These are phyloP conservation scores for Phytophthora foliorum DNA, from an alignment of 352 stramenopile species.

Conservation along the genomic window DNA sequence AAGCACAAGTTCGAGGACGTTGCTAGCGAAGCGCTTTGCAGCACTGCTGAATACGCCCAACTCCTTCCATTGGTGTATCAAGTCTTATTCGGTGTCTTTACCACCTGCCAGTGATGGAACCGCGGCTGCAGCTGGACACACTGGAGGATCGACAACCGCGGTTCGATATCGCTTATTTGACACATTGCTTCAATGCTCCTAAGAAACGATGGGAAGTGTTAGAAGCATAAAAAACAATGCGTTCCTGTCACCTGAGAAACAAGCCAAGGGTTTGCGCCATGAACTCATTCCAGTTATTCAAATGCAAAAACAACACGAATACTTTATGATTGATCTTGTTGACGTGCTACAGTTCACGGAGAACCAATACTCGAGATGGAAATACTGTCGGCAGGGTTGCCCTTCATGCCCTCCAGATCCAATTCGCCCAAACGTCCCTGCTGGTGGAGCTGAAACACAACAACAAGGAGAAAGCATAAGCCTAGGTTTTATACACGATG, in stretches of 20 bases:
- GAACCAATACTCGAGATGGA: slow-evolving; percentile 64
- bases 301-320: slow-evolving; percentile 35
- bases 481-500: not conserved
- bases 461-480: slow-evolving; percentile 20
- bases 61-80: slow-evolving; percentile 71
- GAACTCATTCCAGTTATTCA: slow-evolving; percentile 21
- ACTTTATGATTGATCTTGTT: slow-evolving; percentile 24
- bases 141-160: slow-evolving; percentile 17
- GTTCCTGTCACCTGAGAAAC: not conserved
- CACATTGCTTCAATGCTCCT: slow-evolving; percentile 57
- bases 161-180: slow-evolving; percentile 81
- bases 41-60: slow-evolving; percentile 38
- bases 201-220: not conserved
- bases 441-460: slow-evolving; percentile 61
- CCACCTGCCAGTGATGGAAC: slow-evolving; percentile 6
- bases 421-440: slow-evolving; percentile 60
- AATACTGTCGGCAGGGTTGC: slow-evolving; percentile 46
- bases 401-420: slow-evolving; percentile 47
- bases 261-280: slow-evolving; percentile 2
- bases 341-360: slow-evolving; percentile 23
- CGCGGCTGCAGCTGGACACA: not conserved
- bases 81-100: slow-evolving; percentile 60
- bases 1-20: slow-evolving; percentile 55
- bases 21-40: slow-evolving; percentile 63
- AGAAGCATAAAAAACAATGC: not conserved